Evolutionary conservation across 768 basidiomycete genomes (phyloP), one percentile per base, ranked within the genome.

Genomic region (Nidularia sp.): DNA sequence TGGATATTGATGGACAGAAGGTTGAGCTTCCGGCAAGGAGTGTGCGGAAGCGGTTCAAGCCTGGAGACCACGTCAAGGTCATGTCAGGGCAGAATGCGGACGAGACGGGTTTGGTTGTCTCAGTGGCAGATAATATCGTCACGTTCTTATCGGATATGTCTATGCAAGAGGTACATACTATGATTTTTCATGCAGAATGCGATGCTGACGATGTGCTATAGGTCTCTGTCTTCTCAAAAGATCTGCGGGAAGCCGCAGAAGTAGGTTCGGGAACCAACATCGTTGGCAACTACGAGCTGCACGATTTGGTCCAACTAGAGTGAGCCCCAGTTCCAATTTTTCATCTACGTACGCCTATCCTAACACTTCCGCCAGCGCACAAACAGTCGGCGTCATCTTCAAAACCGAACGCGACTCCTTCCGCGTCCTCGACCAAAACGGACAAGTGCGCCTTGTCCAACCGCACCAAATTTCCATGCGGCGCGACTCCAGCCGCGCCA

Each of bases 61-160:
- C 93, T 51, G 97, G 97, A 62, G 96, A 98, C 70, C 97, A 99
- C 62, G 93, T 99, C 70, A 98, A 98, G 71, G 96, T 98, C 52
- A 93, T 98, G 86, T 79, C 86, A 12, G 97, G 97, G 22, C 86
- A 93, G 68, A 97, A 98, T 63, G 82, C 84, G 6, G 92, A 97
- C 61, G 95, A 97, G 68, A 95, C 94, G 2, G 97, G 97, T 73
- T 78, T 98, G 60, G 96, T 99, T 35, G 89, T 98, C 22, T 88
- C 93, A 18, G 87, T 95, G 15, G 77, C 88, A 3, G 91, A 92
- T 60, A 92, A 94, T 48, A 84, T 93, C 25, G 90, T 98, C 12
- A 98, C 96, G 1, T 94, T 98, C 73, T 70, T 97, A 58, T 96
- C 93, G n/a, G 97, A 98, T 65, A 90, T 98, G 84, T 88, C 90